Base-by-base conservation (phyloP, 23 red algal species). In the Cyanidioschyzon merolae region DNA sequence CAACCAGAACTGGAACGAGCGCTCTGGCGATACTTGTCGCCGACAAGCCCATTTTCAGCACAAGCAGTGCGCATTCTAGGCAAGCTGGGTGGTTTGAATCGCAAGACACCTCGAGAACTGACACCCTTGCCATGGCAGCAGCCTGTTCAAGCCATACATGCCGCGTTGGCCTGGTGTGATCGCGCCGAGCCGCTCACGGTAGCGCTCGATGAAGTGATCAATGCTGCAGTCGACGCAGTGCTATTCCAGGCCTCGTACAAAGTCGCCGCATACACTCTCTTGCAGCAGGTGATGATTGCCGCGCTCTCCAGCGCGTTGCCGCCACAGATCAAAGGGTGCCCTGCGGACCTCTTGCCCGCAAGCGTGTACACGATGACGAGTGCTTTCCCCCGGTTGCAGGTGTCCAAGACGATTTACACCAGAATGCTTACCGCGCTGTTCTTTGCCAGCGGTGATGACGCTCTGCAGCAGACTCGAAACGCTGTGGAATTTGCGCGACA, bases 11-110 rank as follows among this genome's bases (percentile, higher is more conserved):
- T 97, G 38, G 77, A 75, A 30, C 59, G 58, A 2, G 77, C 74
- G 39, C 50, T 97, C 2, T 84, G 86, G 36, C 77, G 75, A 2
- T 86, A 85, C 21, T 37, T 86, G 45, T 40, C 75, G 79, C 80
- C 80, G 18, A 68, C 29, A 2, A 50, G 29, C 59, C 40, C 79
- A 26, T 79, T 87, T 18, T 57, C 2, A 3, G 31, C 39, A 0
- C 36, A 79, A 3, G 82, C 79, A 0, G 58, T 88, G 37, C 75
- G 90, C 25, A 84, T 95, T 32, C 50, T 95, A 24, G 90, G 90
- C 41, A 95, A 95, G 57, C 80, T 95, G 27, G 90, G 90, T 27
- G 63, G 63, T 71, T 27, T 32, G 12, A 71, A 71, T 27, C 63
- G 63, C 12, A 71, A 71, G n/a, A 35, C 3, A 3, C 63, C 63